phyloP scores from a whole-genome alignment of 441 rosid species.

The Gossypium schwendimanii region DNA sequence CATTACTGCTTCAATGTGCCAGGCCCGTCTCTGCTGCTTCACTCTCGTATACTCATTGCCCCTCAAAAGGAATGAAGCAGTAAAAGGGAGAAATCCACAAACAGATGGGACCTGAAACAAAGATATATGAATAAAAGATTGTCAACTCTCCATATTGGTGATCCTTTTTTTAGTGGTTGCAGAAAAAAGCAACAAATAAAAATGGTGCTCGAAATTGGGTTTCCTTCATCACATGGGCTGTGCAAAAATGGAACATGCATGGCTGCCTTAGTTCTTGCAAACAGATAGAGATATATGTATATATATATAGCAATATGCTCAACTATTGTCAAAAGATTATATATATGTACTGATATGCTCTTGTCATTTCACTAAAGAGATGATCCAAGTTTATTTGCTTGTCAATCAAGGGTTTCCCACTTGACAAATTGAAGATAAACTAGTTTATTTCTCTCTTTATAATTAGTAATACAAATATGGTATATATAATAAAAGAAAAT shows the following conservation, averaged over 20 bases:
- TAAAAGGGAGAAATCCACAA: neutral
- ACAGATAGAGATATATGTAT: neutral
- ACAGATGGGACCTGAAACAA: neutral
- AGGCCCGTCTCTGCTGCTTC: neutral
- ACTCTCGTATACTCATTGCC: neutral
- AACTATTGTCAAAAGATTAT: neutral
- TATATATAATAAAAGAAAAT: too few species aligned
- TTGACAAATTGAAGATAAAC: conserved; percentile 10
- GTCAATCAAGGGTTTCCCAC: conserved; percentile 25
- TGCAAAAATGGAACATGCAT: conserved; percentile 12
- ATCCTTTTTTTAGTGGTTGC: too few species aligned
- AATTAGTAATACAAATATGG: neutral
- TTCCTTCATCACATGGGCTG: conserved; percentile 31
- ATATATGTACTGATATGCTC: conserved; percentile 17
- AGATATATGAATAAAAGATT: neutral
- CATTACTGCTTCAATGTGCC: neutral
- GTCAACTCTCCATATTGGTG: neutral
- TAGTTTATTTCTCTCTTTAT: conserved; percentile 22
- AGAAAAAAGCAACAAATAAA: too few species aligned
- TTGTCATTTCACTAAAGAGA: conserved; percentile 23
- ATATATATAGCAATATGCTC: neutral
- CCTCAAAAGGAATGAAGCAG: neutral
- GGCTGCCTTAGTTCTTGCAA: conserved; percentile 1
- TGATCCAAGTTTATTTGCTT: conserved; percentile 18
- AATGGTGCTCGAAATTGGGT: neutral